phyloP scores from a whole-genome alignment of 192 early-diverging fungal genomes.

The Entomortierella parvispora region DNA sequence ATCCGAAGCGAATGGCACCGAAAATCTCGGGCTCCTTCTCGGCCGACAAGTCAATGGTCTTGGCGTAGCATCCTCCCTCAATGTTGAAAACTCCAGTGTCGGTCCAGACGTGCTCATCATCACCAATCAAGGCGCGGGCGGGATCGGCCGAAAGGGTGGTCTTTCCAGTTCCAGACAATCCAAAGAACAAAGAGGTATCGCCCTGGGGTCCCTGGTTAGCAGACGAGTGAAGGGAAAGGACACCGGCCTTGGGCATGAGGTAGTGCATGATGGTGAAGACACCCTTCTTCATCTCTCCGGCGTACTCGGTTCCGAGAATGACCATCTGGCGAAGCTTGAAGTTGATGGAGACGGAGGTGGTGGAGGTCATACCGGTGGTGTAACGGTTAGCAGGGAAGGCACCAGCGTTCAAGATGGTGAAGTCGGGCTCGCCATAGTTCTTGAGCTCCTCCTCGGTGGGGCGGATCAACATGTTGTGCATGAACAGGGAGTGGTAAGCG shows the following conservation, averaged over 20 bases:
- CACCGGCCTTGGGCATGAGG: conserved; percentile 94
- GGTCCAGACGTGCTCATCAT: conserved; percentile 99
- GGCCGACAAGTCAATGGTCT: conserved; percentile 92
- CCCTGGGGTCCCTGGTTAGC: conserved; percentile 93
- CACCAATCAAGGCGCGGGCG: conserved; percentile 93
- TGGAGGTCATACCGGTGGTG: conserved; percentile 95
- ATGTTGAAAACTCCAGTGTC: conserved; percentile 98
- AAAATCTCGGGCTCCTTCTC: conserved; percentile 99
- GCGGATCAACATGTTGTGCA: conserved; percentile 99
- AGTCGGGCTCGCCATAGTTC: conserved; percentile 94
- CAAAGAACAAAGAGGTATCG: conserved; percentile 98
- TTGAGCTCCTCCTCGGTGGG: conserved; percentile 90
- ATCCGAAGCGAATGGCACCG: conserved; percentile 91
- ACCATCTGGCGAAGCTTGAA: conserved; percentile 97
- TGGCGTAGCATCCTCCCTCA: conserved; percentile 99
- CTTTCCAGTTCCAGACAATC: conserved; percentile 97
- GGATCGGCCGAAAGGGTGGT: conserved; percentile 98
- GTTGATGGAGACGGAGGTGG: conserved; percentile 91
- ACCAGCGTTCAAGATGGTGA: conserved; percentile 98
- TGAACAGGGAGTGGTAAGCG: conserved; percentile 97
- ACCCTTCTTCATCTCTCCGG: conserved; percentile 99
- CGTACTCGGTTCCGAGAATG: conserved; percentile 97
- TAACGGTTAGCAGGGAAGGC: conserved; percentile 93
- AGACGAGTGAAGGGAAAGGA: conserved; percentile 91
- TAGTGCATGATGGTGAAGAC: conserved; percentile 99